Percentiles rank a stretch among this genome's conserved stretches.
Conservation (phyloP, 2,329 filamentous ascomycete species). For the Claviceps humidiphila region DNA sequence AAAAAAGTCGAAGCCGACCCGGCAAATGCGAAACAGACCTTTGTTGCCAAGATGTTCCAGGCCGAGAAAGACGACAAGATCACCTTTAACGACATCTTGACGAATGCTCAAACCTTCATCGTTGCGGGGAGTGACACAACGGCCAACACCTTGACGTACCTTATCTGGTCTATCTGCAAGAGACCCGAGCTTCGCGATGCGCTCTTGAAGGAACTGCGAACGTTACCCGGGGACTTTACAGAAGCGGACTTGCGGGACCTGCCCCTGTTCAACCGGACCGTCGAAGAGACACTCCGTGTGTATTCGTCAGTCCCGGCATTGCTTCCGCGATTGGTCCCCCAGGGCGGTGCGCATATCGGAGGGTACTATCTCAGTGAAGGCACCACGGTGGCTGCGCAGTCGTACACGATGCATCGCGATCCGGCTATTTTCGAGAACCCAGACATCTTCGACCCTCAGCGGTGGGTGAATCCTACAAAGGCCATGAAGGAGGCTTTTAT, state of each 20-base stretch:
- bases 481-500: slow-evolving; percentile 35
- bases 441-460: slow-evolving; percentile 9
- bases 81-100: slow-evolving; percentile 19
- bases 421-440: slow-evolving; percentile 27
- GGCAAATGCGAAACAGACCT: slow-evolving; percentile 15
- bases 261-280: slow-evolving; percentile 27
- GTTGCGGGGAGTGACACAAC: slow-evolving; percentile 40
- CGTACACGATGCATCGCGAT: slow-evolving; percentile 34
- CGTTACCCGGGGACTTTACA: slow-evolving; percentile 16
- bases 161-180: slow-evolving; percentile 26
- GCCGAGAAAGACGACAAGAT: slow-evolving; percentile 18
- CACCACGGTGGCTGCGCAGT: slow-evolving; percentile 26
- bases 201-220: slow-evolving; percentile 22
- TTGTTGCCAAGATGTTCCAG: slow-evolving; percentile 25
- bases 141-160: slow-evolving; percentile 33
- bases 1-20: slow-evolving; percentile 10
- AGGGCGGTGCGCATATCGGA: slow-evolving; percentile 23
- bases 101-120: slow-evolving; percentile 31
- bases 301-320: slow-evolving; percentile 25
- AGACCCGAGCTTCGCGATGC: slow-evolving; percentile 15
- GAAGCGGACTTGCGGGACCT: slow-evolving; percentile 15
- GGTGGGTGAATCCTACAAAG: slow-evolving; percentile 13
- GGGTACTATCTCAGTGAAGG: slow-evolving; percentile 27
- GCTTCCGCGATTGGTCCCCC: slow-evolving; percentile 27
- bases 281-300: slow-evolving; percentile 32